Evolutionary conservation across 805 yeast species (phyloP).

Genomic region (Wickerhamomyces xylosicus): DNA sequence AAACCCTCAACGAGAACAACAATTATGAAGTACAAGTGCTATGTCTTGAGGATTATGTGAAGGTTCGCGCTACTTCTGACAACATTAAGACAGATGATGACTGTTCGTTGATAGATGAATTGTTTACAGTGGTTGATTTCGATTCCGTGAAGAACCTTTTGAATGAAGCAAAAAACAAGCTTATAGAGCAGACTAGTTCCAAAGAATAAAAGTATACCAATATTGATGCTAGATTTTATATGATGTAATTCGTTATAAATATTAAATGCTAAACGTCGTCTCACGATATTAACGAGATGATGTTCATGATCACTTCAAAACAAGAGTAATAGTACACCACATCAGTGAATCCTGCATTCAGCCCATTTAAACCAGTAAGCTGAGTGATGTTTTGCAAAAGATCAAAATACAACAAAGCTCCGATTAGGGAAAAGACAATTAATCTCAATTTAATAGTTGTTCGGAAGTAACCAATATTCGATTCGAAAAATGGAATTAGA

Average conservation of each 20-base stretch:
- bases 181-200: no score
- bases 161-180: conserved; percentile 5
- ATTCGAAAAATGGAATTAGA: conserved; percentile 1
- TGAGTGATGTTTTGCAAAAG: neutral
- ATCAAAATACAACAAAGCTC: neutral
- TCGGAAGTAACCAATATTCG: conserved; percentile 1
- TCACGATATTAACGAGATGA: neutral
- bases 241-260: no score
- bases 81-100: neutral
- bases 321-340: neutral
- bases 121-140: conserved; percentile 8
- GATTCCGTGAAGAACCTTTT: conserved; percentile 10
- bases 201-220: no score
- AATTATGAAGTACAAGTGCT: conserved; percentile 4
- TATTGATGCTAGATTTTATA: no score
- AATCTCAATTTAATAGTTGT: neutral
- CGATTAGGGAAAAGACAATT: neutral
- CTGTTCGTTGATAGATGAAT: conserved; percentile 6
- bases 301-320: neutral
- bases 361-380: no score
- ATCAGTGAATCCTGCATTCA: neutral
- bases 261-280: no score
- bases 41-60: conserved; percentile 18
- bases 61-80: conserved; percentile 2
- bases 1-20: conserved; percentile 9